phyloP scores from a whole-genome alignment of 345 rosid genomes.

The Brassica cretica region DNA sequence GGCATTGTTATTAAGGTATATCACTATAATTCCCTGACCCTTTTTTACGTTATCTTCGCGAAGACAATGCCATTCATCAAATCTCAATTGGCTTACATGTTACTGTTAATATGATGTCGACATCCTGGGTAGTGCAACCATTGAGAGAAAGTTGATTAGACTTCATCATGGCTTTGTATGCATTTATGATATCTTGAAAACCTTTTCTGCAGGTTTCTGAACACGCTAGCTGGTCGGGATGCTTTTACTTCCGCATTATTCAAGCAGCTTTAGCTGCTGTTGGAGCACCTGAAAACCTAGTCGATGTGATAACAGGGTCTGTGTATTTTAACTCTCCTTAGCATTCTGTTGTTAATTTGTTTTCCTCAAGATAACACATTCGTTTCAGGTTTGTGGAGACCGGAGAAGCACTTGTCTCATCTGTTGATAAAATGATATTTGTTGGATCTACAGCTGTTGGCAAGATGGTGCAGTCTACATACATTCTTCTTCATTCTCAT shows the following conservation, averaged over 20 bases:
- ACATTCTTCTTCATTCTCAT: conserved; percentile 18
- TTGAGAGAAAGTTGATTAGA: conserved; percentile 6
- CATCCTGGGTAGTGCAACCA: conserved; percentile 7
- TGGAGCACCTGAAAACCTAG: conserved; percentile 95
- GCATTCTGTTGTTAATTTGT: background rate
- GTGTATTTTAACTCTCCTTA: conserved; percentile 20
- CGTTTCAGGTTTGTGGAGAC: conserved; percentile 81
- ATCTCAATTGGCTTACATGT: conserved; percentile 16
- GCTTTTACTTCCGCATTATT: conserved; percentile 87
- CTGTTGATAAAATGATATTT: conserved; percentile 92
- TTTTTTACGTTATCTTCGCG: background rate
- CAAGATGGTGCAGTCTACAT: conserved; percentile 63
- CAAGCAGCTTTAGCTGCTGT: conserved; percentile 97
- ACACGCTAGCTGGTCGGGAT: conserved; percentile 95
- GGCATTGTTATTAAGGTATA: conserved; percentile 85
- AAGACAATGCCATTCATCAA: conserved; percentile 4
- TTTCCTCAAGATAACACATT: conserved; percentile 20
- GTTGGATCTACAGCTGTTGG: conserved; percentile 98
- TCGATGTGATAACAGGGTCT: conserved; percentile 92
- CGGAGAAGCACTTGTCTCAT: conserved; percentile 91
- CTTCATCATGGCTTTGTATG: conserved; percentile 17
- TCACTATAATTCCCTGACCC: background rate
- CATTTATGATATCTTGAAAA: conserved; percentile 22
- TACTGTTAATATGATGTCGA: conserved; percentile 17
- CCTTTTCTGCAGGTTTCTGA: conserved; percentile 69